Evolutionary conservation across 805 yeast species (phyloP).

Genomic region (Starmerella sirachaensis): DNA sequence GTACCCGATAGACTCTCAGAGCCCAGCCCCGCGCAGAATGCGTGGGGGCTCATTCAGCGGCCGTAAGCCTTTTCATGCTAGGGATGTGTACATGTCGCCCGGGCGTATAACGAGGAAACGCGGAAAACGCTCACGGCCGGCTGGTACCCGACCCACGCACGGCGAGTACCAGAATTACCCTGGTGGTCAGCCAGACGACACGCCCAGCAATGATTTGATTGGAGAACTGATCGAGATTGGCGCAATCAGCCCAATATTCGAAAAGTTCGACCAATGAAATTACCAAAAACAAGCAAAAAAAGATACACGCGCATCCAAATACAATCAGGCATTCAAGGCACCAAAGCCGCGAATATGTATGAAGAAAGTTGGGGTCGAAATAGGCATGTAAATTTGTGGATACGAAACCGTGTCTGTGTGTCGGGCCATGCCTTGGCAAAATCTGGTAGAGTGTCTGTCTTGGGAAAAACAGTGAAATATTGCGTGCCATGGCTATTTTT

Average conservation of each 20-base stretch:
- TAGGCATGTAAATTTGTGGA: too few species aligned
- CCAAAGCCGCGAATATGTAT: too few species aligned
- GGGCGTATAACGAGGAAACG: constrained; percentile 19
- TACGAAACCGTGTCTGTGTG: too few species aligned
- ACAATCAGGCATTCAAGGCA: too few species aligned
- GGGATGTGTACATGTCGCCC: constrained; percentile 26
- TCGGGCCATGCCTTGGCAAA: too few species aligned
- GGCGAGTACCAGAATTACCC: neutral
- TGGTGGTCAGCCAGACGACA: constrained; percentile 6
- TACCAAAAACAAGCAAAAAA: neutral
- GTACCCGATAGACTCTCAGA: constrained; percentile 12
- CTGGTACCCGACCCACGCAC: constrained; percentile 4
- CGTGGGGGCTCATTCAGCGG: constrained; percentile 18
- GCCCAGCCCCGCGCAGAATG: constrained; percentile 17
- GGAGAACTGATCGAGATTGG: constrained; percentile 30
- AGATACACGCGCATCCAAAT: too few species aligned
- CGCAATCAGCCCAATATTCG: constrained; percentile 27
- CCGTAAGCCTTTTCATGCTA: constrained; percentile 18
- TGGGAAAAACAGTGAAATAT: too few species aligned
- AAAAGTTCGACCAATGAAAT: neutral
- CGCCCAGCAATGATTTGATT: constrained; percentile 24
- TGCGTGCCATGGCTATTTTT: too few species aligned
- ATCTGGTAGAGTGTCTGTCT: too few species aligned
- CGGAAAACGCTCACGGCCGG: constrained; percentile 4
- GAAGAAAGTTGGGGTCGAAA: too few species aligned